These are phyloP conservation scores for Diaporthe eres DNA, from an alignment of 2,329 filamentous ascomycete genomes.

Conservation along the genomic window DNA sequence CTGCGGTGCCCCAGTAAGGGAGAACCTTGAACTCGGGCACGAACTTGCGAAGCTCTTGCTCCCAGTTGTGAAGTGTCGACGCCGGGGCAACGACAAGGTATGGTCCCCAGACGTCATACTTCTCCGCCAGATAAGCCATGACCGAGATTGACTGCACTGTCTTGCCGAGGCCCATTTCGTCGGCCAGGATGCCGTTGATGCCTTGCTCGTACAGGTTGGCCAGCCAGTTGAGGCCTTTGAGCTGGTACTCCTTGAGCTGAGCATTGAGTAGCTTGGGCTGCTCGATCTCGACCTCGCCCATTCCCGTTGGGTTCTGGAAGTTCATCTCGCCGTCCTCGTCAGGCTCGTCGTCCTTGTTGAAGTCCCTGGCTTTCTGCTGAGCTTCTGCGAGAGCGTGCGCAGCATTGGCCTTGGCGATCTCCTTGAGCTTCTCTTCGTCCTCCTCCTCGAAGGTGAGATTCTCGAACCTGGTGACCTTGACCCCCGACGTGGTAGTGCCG, in stretches of 20 bases:
- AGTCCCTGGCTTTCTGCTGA: constrained; percentile 91
- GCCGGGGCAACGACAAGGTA: constrained; percentile 97
- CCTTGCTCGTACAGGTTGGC: constrained; percentile 99
- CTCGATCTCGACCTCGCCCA: constrained; percentile 93
- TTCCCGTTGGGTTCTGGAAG: constrained; percentile 97
- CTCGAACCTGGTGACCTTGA: constrained; percentile 93
- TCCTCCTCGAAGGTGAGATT: constrained; percentile 96
- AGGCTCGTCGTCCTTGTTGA: constrained; percentile 82
- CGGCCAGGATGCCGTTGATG: constrained; percentile 98
- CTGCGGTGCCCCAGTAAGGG: constrained; percentile 96
- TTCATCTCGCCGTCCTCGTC: constrained; percentile 98
- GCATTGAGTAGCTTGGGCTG: constrained; percentile 95
- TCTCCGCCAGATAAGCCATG: constrained; percentile 98
- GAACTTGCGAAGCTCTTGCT: constrained; percentile 96
- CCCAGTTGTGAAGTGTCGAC: constrained; percentile 98
- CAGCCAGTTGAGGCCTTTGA: constrained; percentile 99
- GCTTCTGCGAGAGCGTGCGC: constrained; percentile 96
- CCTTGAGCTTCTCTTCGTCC: constrained; percentile 84
- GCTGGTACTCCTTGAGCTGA: constrained; percentile 97
- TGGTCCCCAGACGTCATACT: constrained; percentile 98
- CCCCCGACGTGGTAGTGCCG: constrained; percentile 62
- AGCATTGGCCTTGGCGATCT: constrained; percentile 94
- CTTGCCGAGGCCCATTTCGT: constrained; percentile 99
- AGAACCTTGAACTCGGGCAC: constrained; percentile 95
- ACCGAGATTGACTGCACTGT: constrained; percentile 99